Conservation (phyloP, 345 rosid genomes). For the Mallotus nudiflorus region DNA sequence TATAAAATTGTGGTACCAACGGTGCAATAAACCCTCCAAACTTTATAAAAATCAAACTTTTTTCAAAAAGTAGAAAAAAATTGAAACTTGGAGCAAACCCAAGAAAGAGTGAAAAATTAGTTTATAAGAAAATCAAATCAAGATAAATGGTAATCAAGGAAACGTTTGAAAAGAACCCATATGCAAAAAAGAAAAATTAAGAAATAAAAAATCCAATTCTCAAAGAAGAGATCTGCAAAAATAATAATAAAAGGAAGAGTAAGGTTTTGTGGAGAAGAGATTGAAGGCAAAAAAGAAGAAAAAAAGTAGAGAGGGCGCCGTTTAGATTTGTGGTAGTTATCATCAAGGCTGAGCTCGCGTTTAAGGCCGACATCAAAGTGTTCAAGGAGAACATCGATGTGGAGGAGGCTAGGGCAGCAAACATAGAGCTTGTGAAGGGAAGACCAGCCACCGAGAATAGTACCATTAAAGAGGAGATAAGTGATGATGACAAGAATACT, state of each 20-base stretch:
- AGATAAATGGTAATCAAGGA: neutral
- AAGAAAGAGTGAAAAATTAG: neutral
- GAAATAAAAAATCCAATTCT: too few species aligned
- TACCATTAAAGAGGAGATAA: constrained; percentile 47
- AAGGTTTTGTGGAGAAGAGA: constrained; percentile 12
- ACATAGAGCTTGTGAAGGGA: constrained; percentile 78
- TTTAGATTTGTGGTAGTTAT: constrained; percentile 21
- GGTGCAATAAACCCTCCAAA: too few species aligned
- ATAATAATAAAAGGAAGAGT: too few species aligned
- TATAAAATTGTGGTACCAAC: too few species aligned
- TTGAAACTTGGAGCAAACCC: neutral
- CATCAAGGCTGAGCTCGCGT: constrained; percentile 84
- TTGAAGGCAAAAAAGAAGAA: neutral
- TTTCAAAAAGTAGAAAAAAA: neutral
- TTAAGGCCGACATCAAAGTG: constrained; percentile 93
- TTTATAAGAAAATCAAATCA: too few species aligned
- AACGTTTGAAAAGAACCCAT: neutral
- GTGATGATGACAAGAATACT: constrained; percentile 64
- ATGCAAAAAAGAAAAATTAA: neutral
- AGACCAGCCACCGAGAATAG: constrained; percentile 66
- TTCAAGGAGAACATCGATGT: constrained; percentile 83
- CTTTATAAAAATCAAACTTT: too few species aligned
- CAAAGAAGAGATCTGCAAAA: too few species aligned
- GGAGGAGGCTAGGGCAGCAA: constrained; percentile 89
- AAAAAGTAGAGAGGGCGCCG: constrained; percentile 3